Evolutionary conservation across 2,329 filamentous ascomycete genomes (phyloP), one percentile per base, ranked within the genome.

Genomic region (Pestalotiopsis sp.): DNA sequence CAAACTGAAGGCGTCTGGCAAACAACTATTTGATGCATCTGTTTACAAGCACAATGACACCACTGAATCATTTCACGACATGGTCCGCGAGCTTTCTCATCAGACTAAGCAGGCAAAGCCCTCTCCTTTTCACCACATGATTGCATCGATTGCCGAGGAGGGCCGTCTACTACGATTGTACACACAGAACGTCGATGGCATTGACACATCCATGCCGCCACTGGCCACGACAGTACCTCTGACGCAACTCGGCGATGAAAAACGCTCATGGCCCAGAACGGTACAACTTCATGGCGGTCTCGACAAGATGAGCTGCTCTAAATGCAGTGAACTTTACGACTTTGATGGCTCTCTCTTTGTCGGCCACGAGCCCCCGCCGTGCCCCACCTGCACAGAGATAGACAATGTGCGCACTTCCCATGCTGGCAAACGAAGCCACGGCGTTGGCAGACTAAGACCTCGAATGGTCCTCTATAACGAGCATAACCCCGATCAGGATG

Each of bases 391-490:
- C 79, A 87, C 90, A 66, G 89, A 88, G 70, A 89, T 90, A 68
- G 95, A 99, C 77, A 81, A 89, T 68, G 88, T 95, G 62, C 92
- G 96, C 75, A 93, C 92, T 17, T 86, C 87, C 4, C 85, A 90
- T 71, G 92, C 91, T 13, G 94, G 95, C 63, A 95, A 97, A 81
- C 90, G 96, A 69, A 97, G 95, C 77, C 96, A 98, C 76, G 96
- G 96, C 1, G 92, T 99, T 74, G 96, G 96, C 57, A 90, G 93
- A 70, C 83, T 99, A 71, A 90, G 96, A 25, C 96, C 96, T 25
- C 90, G 96, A 68, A 98, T 99, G 84, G 95, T 98, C 4, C 87
- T 99, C 11, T 99, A 99, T 83, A 98, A 98, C 78, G 96, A 99
- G 80, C 92, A 93, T 78, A 98, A 98, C 77, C 96, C 96, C 0